phyloP scores from a whole-genome alignment of 495 filamentous ascomycete species.

The Aspergillus bridgeri region DNA sequence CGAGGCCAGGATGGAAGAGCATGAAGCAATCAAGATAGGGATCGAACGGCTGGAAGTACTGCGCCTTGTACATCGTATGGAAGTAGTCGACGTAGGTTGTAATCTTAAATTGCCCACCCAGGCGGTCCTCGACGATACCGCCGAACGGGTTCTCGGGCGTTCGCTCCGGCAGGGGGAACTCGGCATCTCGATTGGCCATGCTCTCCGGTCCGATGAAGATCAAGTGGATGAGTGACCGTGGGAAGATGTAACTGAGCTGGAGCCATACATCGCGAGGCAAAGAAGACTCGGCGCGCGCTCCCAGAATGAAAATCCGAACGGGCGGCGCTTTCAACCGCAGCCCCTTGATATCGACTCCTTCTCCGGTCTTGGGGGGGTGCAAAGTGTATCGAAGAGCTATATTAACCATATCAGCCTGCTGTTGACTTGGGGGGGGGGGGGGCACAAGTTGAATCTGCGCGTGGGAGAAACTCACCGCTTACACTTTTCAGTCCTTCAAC shows the following conservation, averaged over 20 bases:
- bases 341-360: constrained; percentile 68
- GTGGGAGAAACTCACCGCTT: constrained; percentile 58
- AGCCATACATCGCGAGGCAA: constrained; percentile 92
- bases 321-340: constrained; percentile 80
- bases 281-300: constrained; percentile 93
- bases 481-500: constrained; percentile 87
- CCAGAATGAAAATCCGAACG: constrained; percentile 88
- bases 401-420: constrained; percentile 12
- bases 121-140: constrained; percentile 81
- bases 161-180: constrained; percentile 84
- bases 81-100: constrained; percentile 97
- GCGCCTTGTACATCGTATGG: constrained; percentile 88
- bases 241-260: constrained; percentile 88
- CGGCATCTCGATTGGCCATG: constrained; percentile 84
- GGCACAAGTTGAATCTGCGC: background rate
- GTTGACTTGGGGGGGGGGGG: background rate
- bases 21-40: constrained; percentile 97
- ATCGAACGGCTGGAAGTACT: constrained; percentile 87
- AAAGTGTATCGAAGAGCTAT: constrained; percentile 87
- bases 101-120: constrained; percentile 85
- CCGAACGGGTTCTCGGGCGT: constrained; percentile 87
- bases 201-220: constrained; percentile 95
- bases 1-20: constrained; percentile 92
- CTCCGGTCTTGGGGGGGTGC: constrained; percentile 79
- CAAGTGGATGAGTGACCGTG: constrained; percentile 65